These are phyloP conservation scores for Dendrobium catenatum DNA, from an alignment of 106 monocot species.

Conservation along the genomic window DNA sequence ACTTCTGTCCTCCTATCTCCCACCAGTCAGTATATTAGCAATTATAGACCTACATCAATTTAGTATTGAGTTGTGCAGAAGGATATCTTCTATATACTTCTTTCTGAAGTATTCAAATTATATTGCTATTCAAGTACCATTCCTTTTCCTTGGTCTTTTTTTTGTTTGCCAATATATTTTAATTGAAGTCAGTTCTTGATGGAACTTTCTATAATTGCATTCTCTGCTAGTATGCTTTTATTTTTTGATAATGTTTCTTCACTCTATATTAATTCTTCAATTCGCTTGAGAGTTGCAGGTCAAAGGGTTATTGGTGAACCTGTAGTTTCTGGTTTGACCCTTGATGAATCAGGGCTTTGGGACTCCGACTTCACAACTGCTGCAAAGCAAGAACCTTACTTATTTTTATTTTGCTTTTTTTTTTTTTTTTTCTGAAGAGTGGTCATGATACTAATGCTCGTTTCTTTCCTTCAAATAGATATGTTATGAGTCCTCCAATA, in stretches of 20 bases:
- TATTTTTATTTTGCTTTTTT: not conserved
- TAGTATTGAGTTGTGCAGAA: not conserved
- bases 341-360: slow-evolving; percentile 96
- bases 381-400: slow-evolving; percentile 50
- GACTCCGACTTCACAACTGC: slow-evolving; percentile 83
- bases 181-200: not conserved
- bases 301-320: slow-evolving; percentile 95
- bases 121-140: not conserved
- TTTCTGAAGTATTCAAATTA: not conserved
- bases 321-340: slow-evolving; percentile 87
- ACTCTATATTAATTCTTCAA: not conserved
- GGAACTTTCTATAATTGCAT: not conserved
- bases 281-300: slow-evolving; percentile 38
- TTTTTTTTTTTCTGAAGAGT: not conserved
- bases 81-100: not conserved
- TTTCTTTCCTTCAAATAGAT: slow-evolving; percentile 34
- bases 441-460: not conserved
- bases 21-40: not conserved
- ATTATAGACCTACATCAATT: not conserved
- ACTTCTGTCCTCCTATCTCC: not conserved
- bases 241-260: not conserved
- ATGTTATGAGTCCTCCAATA: slow-evolving; percentile 99
- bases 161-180: not conserved
- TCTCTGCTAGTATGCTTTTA: not conserved
- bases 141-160: not conserved